phyloP scores from a whole-genome alignment of 148 eudicot species.

The Linanthus parryae region DNA sequence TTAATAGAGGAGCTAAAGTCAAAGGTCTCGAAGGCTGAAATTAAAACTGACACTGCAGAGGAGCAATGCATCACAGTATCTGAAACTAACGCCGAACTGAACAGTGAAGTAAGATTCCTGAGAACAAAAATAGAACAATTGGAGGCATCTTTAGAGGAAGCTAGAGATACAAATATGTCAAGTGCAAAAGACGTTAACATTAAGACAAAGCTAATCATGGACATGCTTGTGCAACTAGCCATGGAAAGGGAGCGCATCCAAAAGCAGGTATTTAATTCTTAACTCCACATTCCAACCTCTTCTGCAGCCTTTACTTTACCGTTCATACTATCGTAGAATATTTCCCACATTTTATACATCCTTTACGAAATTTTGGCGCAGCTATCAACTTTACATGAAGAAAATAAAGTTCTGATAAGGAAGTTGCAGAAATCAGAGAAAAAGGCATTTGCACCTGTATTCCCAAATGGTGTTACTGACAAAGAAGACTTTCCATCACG shows the following conservation, averaged over 20 bases:
- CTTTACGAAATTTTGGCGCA: slow-evolving; percentile 23
- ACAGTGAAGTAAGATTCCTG: slow-evolving; percentile 41
- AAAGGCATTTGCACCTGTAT: slow-evolving; percentile 11
- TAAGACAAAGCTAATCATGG: slow-evolving; percentile 53
- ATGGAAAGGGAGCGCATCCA: slow-evolving; percentile 74
- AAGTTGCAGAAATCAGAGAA: slow-evolving; percentile 41
- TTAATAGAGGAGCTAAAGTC: slow-evolving; percentile 86
- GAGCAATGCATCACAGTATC: slow-evolving; percentile 50
- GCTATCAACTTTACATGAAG: slow-evolving; percentile 51
- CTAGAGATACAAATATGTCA: slow-evolving; percentile 27
- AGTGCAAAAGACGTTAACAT: slow-evolving; percentile 48
- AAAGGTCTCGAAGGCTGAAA: slow-evolving; percentile 64
- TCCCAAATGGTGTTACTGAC: slow-evolving; percentile 12
- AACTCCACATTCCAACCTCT: neutral
- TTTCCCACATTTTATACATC: neutral
- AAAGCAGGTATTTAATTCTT: slow-evolving; percentile 49
- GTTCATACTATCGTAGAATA: neutral
- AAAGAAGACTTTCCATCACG: slow-evolving; percentile 14
- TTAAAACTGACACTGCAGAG: slow-evolving; percentile 52
- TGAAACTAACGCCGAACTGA: slow-evolving; percentile 51
- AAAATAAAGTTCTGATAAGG: slow-evolving; percentile 52
- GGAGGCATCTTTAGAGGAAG: slow-evolving; percentile 38
- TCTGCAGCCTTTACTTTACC: neutral
- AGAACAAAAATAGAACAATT: slow-evolving; percentile 39
- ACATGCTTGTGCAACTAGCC: slow-evolving; percentile 69